phyloP scores from a whole-genome alignment of 1,284 basidiomycete genomes.

The Ganoderma boninense region DNA sequence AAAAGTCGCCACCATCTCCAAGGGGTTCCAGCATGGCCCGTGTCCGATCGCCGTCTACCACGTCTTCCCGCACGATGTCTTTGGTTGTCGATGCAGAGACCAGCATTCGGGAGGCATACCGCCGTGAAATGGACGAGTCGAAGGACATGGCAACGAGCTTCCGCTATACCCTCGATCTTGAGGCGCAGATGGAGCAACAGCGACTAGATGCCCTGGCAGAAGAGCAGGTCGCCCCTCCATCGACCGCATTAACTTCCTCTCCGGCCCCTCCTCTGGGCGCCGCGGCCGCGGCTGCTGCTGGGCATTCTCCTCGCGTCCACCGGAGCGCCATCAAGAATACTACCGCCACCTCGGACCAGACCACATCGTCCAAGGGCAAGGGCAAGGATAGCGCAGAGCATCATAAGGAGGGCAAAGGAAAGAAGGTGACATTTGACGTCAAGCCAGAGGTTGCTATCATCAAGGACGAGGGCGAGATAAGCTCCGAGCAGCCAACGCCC shows the following conservation, averaged over 20 bases:
- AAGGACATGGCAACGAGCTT: constrained; percentile 75
- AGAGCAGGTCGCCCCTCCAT: constrained; percentile 20
- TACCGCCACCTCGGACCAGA: constrained; percentile 18
- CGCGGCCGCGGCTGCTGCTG: constrained; percentile 25
- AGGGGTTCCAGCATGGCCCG: constrained; percentile 29
- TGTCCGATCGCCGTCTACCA: constrained; percentile 37
- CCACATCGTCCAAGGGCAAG: constrained; percentile 26
- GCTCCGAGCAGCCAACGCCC: constrained; percentile 15
- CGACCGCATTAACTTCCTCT: constrained; percentile 18
- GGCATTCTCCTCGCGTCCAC: constrained; percentile 36
- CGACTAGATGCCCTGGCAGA: constrained; percentile 20
- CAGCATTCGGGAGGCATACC: constrained; percentile 52
- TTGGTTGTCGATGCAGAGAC: constrained; percentile 36
- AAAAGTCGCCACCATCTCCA: constrained; percentile 24
- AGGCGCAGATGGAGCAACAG: constrained; percentile 59
- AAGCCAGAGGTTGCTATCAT: constrained; percentile 61
- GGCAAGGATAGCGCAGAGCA: constrained; percentile 16
- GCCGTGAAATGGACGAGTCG: constrained; percentile 65
- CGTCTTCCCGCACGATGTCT: constrained; percentile 39
- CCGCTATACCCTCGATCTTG: constrained; percentile 66
- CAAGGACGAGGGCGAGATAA: constrained; percentile 36
- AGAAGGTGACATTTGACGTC: constrained; percentile 78
- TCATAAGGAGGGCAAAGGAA: constrained; percentile 52
- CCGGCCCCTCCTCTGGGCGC: constrained; percentile 13
- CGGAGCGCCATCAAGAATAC: constrained; percentile 42